These are phyloP conservation scores for Geotrichum phurueaensis DNA, from an alignment of 1,139 yeast genomes.

Conservation along the genomic window DNA sequence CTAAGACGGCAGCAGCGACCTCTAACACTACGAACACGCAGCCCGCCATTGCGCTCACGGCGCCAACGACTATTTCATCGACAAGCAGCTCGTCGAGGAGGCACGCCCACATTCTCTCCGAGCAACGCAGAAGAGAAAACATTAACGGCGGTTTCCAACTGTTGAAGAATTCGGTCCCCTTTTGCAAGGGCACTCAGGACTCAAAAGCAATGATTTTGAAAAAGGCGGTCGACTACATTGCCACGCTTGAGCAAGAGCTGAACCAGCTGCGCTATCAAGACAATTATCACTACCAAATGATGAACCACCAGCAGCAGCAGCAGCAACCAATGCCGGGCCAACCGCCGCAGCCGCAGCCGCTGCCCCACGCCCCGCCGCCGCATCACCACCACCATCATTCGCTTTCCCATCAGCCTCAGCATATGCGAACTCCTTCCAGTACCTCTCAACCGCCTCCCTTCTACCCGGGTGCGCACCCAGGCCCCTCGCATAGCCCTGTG, in stretches of 20 bases:
- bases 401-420: constrained; percentile 2
- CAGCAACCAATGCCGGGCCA: constrained; percentile 4
- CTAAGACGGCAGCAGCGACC: background rate
- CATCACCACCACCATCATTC: constrained; percentile 7
- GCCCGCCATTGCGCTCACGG: constrained; percentile 22
- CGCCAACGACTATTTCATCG: constrained; percentile 25
- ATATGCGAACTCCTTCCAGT: constrained; percentile 7
- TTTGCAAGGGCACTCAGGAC: constrained; percentile 40
- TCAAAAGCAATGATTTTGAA: constrained; percentile 56
- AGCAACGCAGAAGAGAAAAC: constrained; percentile 42
- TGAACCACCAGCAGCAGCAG: constrained; percentile 7
- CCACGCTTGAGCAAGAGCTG: constrained; percentile 34
- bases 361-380: constrained; percentile 6
- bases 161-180: constrained; percentile 39
- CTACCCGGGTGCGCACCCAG: constrained; percentile 7
- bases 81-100: constrained; percentile 30
- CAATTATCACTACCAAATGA: constrained; percentile 16
- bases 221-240: constrained; percentile 81
- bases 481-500: constrained; percentile 6
- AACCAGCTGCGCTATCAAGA: constrained; percentile 20
- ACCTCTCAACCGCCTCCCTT: constrained; percentile 6
- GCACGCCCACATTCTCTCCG: constrained; percentile 41
- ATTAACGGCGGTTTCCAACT: constrained; percentile 43
- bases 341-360: constrained; percentile 15
- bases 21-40: background rate